Evolutionary conservation across 495 filamentous ascomycete genomes (phyloP), one percentile per base, ranked within the genome.

Genomic region (Aspergillus baeticus): DNA sequence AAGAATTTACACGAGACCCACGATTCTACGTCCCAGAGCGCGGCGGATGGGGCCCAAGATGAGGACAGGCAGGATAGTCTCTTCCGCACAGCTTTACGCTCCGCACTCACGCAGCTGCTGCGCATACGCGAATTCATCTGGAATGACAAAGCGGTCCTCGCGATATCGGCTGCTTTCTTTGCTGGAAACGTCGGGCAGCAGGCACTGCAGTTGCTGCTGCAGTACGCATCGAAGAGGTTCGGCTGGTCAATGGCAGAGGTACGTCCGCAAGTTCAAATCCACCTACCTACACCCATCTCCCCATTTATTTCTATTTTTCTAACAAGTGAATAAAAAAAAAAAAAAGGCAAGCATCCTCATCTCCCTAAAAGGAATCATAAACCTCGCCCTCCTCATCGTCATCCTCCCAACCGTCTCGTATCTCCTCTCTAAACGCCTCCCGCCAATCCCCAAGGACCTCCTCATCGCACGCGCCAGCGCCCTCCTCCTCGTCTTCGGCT

Each of bases 231-330:
- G 18, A 34, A 45, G 33, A 46, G 55, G 10, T 57, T 51, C 15
- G 35, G 31, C 17, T 57, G 55, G 55, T 51, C 34, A 33, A 36
- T 51, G 46, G 55, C 46, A 34, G 38, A 57, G 55, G 55, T 57
- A 35, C 15, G 38, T 42, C 17, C 0, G n/a, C n/a, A n/a, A n/a
- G n/a, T n/a, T n/a, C n/a, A n/a, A n/a, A n/a, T n/a, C n/a, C n/a
- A n/a, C n/a, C 29, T 41, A 50, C 21, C 42, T 20, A 57, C 44
- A 33, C 2, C 15, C 8, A 3, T 29, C 26, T 29, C 8, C 26
- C 26, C 26, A 29, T 29, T 8, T 8, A 29, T 29, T 8, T 29
- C 4, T 29, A n/a, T n/a, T n/a, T n/a, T n/a, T n/a, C n/a, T n/a
- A n/a, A n/a, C n/a, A n/a, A n/a, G n/a, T n/a, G n/a, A n/a, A n/a